Evolutionary conservation across 176 grass and related monocot genomes (phyloP), one percentile per base, ranked within the genome.

Genomic region (Guadua angustifolia): DNA sequence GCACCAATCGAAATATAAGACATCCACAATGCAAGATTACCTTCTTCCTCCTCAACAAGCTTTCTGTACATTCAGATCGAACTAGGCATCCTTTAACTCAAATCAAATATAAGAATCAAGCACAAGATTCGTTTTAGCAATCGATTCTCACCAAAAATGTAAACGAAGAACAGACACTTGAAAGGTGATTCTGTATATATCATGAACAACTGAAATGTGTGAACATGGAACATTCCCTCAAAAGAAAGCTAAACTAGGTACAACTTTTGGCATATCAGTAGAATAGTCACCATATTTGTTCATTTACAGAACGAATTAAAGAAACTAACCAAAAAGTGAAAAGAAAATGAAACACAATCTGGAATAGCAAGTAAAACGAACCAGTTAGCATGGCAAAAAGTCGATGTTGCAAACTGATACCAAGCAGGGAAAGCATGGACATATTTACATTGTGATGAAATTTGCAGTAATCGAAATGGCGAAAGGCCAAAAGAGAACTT

Each of bases 371-470:
- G 75, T 71, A 59, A 56, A 88, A 79, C 86, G 86, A 75, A 99
- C 96, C 93, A 99, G 83, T 86, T 95, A 63, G 93, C 96, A 88
- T 99, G 96, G 69, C 96, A 99, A 83, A 99, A 99, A 33, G 91
- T 95, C 72, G 96, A 89, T 79, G 96, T 95, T 33, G 95, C 89
- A 84, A 99, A 99, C 78, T 99, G 93, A 69, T 88, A 99, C 96
- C 96, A 99, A 61, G 79, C 46, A 51, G 96, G 96, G 51, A 63
- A 82, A 69, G 79, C 77, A 91, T 99, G n/a, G n/a, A n/a, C n/a
- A n/a, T n/a, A n/a, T n/a, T n/a, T n/a, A n/a, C n/a, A n/a, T n/a
- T n/a, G n/a, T n/a, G n/a, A n/a, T n/a, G n/a, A n/a, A n/a, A n/a
- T n/a, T n/a, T n/a, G n/a, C n/a, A n/a, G n/a, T n/a, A n/a, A n/a